Evolutionary conservation across 352 stramenopile genomes (phyloP).

Genomic region (Pythium dissimile): DNA sequence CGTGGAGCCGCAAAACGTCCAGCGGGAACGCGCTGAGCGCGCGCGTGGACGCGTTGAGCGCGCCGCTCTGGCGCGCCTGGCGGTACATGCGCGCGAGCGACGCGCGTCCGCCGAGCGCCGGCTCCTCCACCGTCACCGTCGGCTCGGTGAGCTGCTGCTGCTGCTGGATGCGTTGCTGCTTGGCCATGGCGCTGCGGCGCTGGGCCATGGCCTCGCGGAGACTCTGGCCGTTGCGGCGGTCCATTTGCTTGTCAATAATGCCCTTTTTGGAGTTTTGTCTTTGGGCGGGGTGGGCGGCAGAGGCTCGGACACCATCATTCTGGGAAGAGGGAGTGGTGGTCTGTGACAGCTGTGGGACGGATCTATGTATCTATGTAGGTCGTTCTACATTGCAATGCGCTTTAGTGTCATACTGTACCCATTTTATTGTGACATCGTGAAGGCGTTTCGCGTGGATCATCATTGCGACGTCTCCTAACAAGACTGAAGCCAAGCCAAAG

Average conservation of each 20-base stretch:
- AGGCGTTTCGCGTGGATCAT: not conserved
- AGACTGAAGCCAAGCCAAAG: no score
- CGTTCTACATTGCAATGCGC: not conserved
- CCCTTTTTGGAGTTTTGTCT: not conserved
- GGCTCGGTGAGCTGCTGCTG: not conserved
- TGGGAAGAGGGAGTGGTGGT: constrained; percentile 10
- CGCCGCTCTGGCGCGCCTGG: constrained; percentile 52
- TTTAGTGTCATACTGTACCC: not conserved
- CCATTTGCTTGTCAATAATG: constrained; percentile 19
- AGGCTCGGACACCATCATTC: not conserved
- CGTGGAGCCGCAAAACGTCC: constrained; percentile 59
- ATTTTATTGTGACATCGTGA: not conserved
- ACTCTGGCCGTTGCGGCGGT: constrained; percentile 31
- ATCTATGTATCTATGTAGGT: constrained; percentile 8
- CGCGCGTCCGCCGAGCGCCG: not conserved
- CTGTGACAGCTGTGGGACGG: not conserved
- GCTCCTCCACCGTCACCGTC: not conserved
- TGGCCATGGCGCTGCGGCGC: constrained; percentile 19
- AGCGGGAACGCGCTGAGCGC: constrained; percentile 46
- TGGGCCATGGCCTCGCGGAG: constrained; percentile 39
- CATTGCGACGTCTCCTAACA: no score
- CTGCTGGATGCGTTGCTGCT: constrained; percentile 11
- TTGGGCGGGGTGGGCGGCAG: not conserved
- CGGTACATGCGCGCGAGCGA: constrained; percentile 35
- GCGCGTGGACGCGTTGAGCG: constrained; percentile 61